Base-by-base conservation (phyloP, 2,329 filamentous ascomycete genomes). In the Fusarium mundagurra region DNA sequence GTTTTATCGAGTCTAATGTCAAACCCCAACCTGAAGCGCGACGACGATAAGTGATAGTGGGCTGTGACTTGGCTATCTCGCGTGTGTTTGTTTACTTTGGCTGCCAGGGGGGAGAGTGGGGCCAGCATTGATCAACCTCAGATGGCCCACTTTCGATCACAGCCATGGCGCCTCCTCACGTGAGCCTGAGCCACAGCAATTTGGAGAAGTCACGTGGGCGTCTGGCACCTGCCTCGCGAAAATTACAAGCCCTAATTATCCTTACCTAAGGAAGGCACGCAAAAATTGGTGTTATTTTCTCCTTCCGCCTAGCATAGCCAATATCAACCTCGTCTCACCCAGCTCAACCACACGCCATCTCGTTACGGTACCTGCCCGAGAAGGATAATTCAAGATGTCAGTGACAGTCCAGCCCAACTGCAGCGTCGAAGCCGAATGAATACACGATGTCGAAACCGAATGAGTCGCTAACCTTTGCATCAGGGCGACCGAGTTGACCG, bases 401-500 rank as follows among this genome's bases (percentile, higher is more conserved):
- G 83, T 83, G 66, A 51, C 64, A 65, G 41, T 39, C 34, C 57
- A 60, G 43, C 41, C 34, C 55, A 59, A 22, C 55, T 27, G 18
- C 55, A 50, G 27, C 57, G 34, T 39, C 57, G 44, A 53, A 50
- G 29, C n/a, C 73, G 72, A 75, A 61, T 62, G 66, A 74, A 73
- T 54, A 64, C n/a, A 51, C 68, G 64, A 74, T 75, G 24, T 67
- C 63, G 64, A 67, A 66, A 68, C 71, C 66, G 72, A 74, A 66
- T 70, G 64, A 60, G 67, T 76, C 75, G 75, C 81, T 83, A 78
- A 83, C 80, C 74, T 78, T 47, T 80, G 74, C 71, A 91, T 85
- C 48, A 98, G 97, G 95, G 95, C 95, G 86, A 98, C 95, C 91
- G 95, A 98, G 91, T 91, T 98, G 90, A 97, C 95, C 87, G 96